Evolutionary conservation across 805 yeast genomes (phyloP).

Genomic region (Lipomyces kockii): DNA sequence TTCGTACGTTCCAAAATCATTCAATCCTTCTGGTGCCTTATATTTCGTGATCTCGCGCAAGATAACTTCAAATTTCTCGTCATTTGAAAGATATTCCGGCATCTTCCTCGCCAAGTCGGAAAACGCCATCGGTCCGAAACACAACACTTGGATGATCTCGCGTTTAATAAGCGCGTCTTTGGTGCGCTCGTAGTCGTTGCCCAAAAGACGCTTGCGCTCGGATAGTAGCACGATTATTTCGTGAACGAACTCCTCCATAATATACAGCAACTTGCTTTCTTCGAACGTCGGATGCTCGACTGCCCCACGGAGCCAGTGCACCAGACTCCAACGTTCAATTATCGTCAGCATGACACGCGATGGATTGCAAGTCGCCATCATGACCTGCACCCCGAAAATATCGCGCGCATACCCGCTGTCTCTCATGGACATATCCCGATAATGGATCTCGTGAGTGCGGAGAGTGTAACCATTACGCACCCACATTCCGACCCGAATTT

Average conservation of each 20-base stretch:
- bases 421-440: slow-evolving; percentile 74
- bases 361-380: slow-evolving; percentile 61
- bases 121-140: slow-evolving; percentile 73
- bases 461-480: slow-evolving; percentile 89
- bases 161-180: slow-evolving; percentile 57
- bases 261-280: slow-evolving; percentile 53
- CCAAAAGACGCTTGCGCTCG: slow-evolving; percentile 65
- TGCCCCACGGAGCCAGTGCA: slow-evolving; percentile 55
- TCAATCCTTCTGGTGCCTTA: slow-evolving; percentile 61
- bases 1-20: slow-evolving; percentile 67
- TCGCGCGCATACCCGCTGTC: slow-evolving; percentile 85
- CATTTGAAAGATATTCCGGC: slow-evolving; percentile 76
- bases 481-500: slow-evolving; percentile 89
- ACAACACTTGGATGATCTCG: slow-evolving; percentile 83
- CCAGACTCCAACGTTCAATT: slow-evolving; percentile 71
- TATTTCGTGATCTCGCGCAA: slow-evolving; percentile 63
- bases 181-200: slow-evolving; percentile 48
- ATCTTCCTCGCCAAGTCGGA: slow-evolving; percentile 68
- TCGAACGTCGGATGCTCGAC: slow-evolving; percentile 52
- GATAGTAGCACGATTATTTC: slow-evolving; percentile 69
- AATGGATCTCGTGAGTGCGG: slow-evolving; percentile 76
- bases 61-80: slow-evolving; percentile 71
- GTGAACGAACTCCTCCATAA: slow-evolving; percentile 79
- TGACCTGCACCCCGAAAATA: slow-evolving; percentile 67
- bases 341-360: slow-evolving; percentile 61